Base-by-base conservation (phyloP, 2,329 filamentous ascomycete species). In the Sarocladium oryzae region DNA sequence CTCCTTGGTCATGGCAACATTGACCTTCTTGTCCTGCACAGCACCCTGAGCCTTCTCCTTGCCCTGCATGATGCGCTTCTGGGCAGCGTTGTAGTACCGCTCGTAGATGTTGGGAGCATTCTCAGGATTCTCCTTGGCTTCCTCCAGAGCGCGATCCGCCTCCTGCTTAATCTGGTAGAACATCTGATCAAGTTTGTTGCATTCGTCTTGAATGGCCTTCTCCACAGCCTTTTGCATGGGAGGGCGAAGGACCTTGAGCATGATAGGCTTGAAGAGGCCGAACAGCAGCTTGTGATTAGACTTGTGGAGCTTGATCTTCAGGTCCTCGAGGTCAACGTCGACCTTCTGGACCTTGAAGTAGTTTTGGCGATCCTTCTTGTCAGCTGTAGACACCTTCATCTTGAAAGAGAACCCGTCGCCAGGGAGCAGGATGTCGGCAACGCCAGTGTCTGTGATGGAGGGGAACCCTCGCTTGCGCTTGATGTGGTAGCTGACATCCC, bases 341-440 rank as follows among this genome's bases (percentile, higher is more conserved):
- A 96, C 86, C 68, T 87, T 91, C 63, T 95, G 89, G 54, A 97
- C 79, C 79, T 96, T 96, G 81, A 97, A 92, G 72, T 95, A 93
- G 67, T 93, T 84, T 61, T 88, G 82, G 24, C 76, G 74, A 61
- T 96, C 90, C 18, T 75, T 77, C 64, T 85, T 81, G 50, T 92
- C 84, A 2, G 89, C 85, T 43, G 85, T 91, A 52, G 91, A 88
- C 59, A 96, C 79, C 65, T 89, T 88, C 64, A 97, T 82, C 69
- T 90, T 91, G 79, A 97, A 96, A 62, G 86, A 87, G 66, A 99
- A 85, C 32, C 93, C 93, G 38, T 86, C 81, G 28, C 91, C 93
- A 23, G 87, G 88, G 51, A 99, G 80, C 63, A 90, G 82, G 61
- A 99, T 84, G 65, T 97, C 91, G 71, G 87, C 84, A 28, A 97